Percentiles rank a stretch among this genome's conserved stretches.
These are phyloP conservation scores for Mucor sp. DNA, from an alignment of 371 early-diverging fungal genomes.

Conservation along the genomic window DNA sequence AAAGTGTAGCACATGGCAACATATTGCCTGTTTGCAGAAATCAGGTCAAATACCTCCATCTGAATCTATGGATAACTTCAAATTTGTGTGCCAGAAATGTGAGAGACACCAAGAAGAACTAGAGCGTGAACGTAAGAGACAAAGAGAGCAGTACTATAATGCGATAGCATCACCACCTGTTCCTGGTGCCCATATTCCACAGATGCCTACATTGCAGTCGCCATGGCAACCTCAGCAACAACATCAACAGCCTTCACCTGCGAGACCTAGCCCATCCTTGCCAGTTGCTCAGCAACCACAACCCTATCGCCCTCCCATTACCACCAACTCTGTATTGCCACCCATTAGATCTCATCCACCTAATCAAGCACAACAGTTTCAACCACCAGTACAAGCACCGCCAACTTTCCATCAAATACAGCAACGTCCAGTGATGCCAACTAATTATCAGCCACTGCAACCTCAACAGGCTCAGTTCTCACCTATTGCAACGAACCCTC, in stretches of 20 bases:
- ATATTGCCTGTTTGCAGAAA: conserved; percentile 64
- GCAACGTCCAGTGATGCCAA: background rate
- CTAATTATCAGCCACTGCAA: background rate
- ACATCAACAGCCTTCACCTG: background rate
- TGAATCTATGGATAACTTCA: conserved; percentile 31
- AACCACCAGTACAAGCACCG: background rate
- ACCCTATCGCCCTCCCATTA: background rate
- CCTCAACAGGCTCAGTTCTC: background rate
- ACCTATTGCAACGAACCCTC: background rate
- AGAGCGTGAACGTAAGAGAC: conserved; percentile 1
- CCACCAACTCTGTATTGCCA: background rate
- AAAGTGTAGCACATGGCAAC: conserved; percentile 71
- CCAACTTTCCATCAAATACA: background rate
- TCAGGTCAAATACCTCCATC: conserved; percentile 40
- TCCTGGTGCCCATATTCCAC: background rate
- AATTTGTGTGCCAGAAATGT: conserved; percentile 51
- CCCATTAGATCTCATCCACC: background rate
- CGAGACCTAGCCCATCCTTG: background rate
- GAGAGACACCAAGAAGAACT: conserved; percentile 2
- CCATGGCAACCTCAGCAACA: background rate
- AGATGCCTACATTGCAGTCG: background rate
- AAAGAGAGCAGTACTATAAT: background rate
- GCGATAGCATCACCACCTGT: background rate
- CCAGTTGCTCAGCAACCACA: background rate
- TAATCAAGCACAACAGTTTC: background rate